Conservation (phyloP, 1,284 basidiomycete species). For the Leccinum pallidistipes region DNA sequence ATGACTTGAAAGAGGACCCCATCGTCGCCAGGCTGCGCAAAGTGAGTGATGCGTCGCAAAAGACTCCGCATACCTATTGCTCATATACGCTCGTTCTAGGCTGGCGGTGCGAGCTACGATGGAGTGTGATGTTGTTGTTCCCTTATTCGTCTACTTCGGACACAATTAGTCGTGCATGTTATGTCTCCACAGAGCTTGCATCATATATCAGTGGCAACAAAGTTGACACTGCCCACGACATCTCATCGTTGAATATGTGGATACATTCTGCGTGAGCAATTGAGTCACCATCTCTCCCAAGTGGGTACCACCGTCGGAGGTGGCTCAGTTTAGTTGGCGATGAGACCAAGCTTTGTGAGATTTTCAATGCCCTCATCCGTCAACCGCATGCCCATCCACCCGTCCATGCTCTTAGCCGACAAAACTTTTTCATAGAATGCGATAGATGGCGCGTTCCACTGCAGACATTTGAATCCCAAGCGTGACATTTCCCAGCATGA, state of each 20-base stretch:
- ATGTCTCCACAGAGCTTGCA: slow-evolving; percentile 12
- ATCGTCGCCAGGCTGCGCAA: slow-evolving; percentile 73
- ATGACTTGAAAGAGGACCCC: slow-evolving; percentile 81
- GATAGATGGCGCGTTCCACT: slow-evolving; percentile 95
- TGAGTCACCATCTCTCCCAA: not conserved
- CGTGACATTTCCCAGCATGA: slow-evolving; percentile 1
- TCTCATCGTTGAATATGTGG: slow-evolving; percentile 4
- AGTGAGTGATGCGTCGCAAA: slow-evolving; percentile 43
- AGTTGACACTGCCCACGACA: slow-evolving; percentile 22
- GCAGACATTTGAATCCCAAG: slow-evolving; percentile 6
- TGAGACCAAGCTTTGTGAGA: slow-evolving; percentile 46
- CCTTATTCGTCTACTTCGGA: slow-evolving; percentile 15
- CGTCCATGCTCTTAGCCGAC: slow-evolving; percentile 70
- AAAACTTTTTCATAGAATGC: slow-evolving; percentile 87
- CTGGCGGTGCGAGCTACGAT: slow-evolving; percentile 81
- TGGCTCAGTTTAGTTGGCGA: slow-evolving; percentile 18
- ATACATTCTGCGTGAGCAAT: slow-evolving; percentile 1
- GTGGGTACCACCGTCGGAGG: slow-evolving; percentile 5
- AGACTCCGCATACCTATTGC: slow-evolving; percentile 6
- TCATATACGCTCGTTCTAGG: slow-evolving; percentile 41
- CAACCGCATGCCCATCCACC: slow-evolving; percentile 90
- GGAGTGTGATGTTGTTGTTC: slow-evolving; percentile 54
- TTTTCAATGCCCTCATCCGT: slow-evolving; percentile 70
- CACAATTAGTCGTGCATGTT: slow-evolving; percentile 16
- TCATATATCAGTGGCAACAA: slow-evolving; percentile 26